These are phyloP conservation scores for Anthracocystis walkeri DNA, from an alignment of 1,284 basidiomycete species.

Conservation along the genomic window DNA sequence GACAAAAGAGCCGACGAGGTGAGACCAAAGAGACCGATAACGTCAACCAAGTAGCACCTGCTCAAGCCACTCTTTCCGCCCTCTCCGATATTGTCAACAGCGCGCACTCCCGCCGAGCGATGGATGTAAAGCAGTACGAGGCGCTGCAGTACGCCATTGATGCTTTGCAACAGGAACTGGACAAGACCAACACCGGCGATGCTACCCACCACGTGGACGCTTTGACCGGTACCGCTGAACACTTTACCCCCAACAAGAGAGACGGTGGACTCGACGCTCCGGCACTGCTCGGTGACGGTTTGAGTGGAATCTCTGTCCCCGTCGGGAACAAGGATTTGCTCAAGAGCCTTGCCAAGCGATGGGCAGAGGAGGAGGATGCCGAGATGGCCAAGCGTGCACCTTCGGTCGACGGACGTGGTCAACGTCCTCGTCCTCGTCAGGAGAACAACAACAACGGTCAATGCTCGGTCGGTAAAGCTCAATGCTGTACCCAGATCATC, in stretches of 20 bases:
- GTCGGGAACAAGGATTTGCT: slow-evolving; percentile 43
- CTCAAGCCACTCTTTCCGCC: slow-evolving; percentile 53
- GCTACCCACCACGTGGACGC: slow-evolving; percentile 45
- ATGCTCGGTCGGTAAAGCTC: slow-evolving; percentile 48
- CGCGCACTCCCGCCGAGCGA: slow-evolving; percentile 55
- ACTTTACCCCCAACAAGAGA: slow-evolving; percentile 21
- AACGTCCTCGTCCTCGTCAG: slow-evolving; percentile 39
- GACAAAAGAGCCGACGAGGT: slow-evolving; percentile 49
- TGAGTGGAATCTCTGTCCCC: slow-evolving; percentile 44
- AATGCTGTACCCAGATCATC: slow-evolving; percentile 56
- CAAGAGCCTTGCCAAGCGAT: slow-evolving; percentile 26
- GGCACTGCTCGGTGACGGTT: slow-evolving; percentile 15
- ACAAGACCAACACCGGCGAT: slow-evolving; percentile 48
- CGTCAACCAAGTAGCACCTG: slow-evolving; percentile 50
- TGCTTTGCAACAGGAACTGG: slow-evolving; percentile 35
- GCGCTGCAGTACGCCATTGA: slow-evolving; percentile 35
- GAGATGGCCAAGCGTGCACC: slow-evolving; percentile 44
- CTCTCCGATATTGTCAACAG: slow-evolving; percentile 54
- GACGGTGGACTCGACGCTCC: slow-evolving; percentile 20
- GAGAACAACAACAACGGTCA: slow-evolving; percentile 55
- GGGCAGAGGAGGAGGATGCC: slow-evolving; percentile 40
- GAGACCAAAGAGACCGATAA: slow-evolving; percentile 36
- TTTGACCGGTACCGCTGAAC: slow-evolving; percentile 38
- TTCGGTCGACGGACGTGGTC: slow-evolving; percentile 37
- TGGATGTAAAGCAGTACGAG: slow-evolving; percentile 52